Evolutionary conservation across 225 moss, liverwort and hornwort species (phyloP).

Genomic region (Pleurozium schreberi): DNA sequence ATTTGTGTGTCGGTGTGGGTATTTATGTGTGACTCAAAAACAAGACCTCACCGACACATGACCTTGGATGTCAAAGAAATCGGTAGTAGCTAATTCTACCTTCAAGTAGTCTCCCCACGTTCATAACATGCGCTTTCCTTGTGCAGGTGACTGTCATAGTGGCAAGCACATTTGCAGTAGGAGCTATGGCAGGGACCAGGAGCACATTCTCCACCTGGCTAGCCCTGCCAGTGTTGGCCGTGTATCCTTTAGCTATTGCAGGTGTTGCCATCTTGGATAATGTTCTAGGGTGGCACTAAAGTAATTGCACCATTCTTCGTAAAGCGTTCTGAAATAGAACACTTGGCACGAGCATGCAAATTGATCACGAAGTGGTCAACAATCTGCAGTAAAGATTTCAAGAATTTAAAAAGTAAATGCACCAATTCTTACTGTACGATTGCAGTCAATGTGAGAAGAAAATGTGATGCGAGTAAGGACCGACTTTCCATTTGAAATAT

Average conservation of each 20-base stretch:
- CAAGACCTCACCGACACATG: neutral
- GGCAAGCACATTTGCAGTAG: slow-evolving; percentile 41
- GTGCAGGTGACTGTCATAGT: slow-evolving; percentile 84
- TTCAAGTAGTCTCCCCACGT: neutral
- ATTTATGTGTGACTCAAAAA: neutral
- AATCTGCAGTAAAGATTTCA: neutral
- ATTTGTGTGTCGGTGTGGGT: neutral
- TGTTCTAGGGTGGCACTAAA: slow-evolving; percentile 65
- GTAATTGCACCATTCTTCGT: neutral
- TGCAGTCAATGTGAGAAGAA: neutral
- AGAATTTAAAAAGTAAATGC: neutral
- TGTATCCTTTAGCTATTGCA: slow-evolving; percentile 74
- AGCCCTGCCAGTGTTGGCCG: slow-evolving; percentile 52
- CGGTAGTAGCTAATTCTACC: too few relatives aligned
- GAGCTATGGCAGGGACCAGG: slow-evolving; percentile 48
- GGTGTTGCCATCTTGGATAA: slow-evolving; percentile 67
- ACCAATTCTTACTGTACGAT: neutral
- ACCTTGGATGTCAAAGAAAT: neutral
- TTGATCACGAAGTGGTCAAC: neutral
- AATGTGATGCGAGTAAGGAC: neutral
- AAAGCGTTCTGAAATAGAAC: neutral
- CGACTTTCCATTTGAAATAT: neutral
- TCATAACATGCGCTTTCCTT: neutral
- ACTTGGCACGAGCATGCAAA: neutral
- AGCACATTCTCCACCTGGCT: slow-evolving; percentile 73